Evolutionary conservation across 1,139 yeast genomes (phyloP), one percentile per base, ranked within the genome.

Genomic region (Magnusiomyces paraingens): DNA sequence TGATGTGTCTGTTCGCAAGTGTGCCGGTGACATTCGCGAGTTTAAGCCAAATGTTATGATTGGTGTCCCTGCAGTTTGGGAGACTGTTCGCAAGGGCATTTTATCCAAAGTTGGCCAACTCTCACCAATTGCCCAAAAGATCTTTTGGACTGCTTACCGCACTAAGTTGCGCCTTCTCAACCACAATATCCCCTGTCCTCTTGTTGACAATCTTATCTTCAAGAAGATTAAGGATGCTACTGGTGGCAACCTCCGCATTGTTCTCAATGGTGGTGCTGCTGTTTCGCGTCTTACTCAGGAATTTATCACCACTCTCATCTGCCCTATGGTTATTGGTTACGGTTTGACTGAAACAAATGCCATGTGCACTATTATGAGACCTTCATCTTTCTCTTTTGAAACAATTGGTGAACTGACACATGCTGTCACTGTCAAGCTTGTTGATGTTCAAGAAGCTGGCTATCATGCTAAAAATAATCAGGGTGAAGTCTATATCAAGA

Each of bases 11-110:
- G 82, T 87, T 67, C 84, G 81, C 66, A 86, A 93, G 73, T 90
- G 96, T 74, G 73, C 80, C 57, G 93, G 96, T 64, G 99, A 93
- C 70, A 81, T 93, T 74, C 80, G 80, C 57, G 90, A 86, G 67
- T 88, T 89, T 72, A 79, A 81, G 69, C 99, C 99, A 58, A 86
- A 96, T 11, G 73, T 93, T 62, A 88, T 93, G 96, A 96, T 90
- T 60, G 99, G 96, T 69, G 99, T 94, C 55, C 98, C 99, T 15
- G 96, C 99, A 1, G 98, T 93, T 54, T 94, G 97, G 96, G 99
- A 93, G 75, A 80, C 86, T 35, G 89, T 93, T 58, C 85, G 95
- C 72, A 93, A 93, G 75, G 99, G 99, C 55, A 86, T 93, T 57
- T 63, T 88, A 59, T 80, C 81, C 54, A 91, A 91, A 73, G 79